Percentiles rank a stretch among this genome's conserved stretches.
Evolutionary conservation across 139 green algal genomes (phyloP).

Genomic region (Chara braunii): DNA sequence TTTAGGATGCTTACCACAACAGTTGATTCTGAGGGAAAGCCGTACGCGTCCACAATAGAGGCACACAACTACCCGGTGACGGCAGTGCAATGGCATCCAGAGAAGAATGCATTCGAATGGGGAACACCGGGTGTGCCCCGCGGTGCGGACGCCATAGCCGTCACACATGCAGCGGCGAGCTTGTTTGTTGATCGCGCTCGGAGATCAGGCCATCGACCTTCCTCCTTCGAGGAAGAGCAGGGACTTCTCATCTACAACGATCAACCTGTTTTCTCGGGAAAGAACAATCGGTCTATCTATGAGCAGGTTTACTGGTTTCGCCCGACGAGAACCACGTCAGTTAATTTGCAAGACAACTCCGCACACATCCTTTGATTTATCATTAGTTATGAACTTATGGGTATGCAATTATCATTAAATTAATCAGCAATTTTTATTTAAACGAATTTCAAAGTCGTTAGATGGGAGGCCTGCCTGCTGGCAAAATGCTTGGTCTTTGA

Average conservation of each 20-base stretch:
- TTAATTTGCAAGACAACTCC: too few relatives aligned
- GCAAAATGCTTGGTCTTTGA: too few relatives aligned
- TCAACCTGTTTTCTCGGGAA: constrained; percentile 15
- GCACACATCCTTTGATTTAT: too few relatives aligned
- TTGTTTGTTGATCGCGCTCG: constrained; percentile 39
- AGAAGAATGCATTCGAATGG: constrained; percentile 41
- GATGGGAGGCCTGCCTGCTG: too few relatives aligned
- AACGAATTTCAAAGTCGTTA: too few relatives aligned
- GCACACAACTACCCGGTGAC: constrained; percentile 20
- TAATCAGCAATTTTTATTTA: too few relatives aligned
- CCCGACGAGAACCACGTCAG: too few relatives aligned
- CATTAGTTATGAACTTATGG: too few relatives aligned
- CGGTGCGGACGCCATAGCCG: constrained; percentile 1
- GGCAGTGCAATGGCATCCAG: constrained; percentile 38
- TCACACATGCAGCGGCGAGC: constrained; percentile 31
- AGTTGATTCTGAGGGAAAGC: constrained; percentile 17
- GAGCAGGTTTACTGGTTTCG: too few relatives aligned
- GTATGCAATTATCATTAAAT: too few relatives aligned
- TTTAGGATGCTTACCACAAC: constrained; percentile 34
- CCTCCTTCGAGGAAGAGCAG: constrained; percentile 13
- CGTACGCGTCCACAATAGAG: constrained; percentile 30
- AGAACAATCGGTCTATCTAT: too few relatives aligned
- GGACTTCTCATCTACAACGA: constrained; percentile 33
- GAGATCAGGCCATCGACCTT: constrained; percentile 5
- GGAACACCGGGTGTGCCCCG: constrained; percentile 6